These are phyloP conservation scores for Agaricus blazei DNA, from an alignment of 768 basidiomycete genomes.

Conservation along the genomic window DNA sequence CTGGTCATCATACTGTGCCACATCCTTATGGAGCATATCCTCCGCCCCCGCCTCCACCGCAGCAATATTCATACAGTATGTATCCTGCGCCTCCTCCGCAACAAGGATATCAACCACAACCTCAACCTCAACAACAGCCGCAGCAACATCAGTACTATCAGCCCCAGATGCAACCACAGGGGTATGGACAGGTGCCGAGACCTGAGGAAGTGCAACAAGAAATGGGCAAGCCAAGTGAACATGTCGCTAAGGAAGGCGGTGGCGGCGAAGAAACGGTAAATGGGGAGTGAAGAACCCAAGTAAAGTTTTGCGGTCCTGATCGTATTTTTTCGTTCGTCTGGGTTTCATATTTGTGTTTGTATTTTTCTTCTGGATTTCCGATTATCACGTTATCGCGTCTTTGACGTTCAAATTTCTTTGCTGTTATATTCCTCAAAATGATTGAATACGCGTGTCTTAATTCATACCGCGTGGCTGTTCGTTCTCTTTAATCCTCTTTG, in stretches of 20 bases:
- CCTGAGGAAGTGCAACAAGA: not conserved
- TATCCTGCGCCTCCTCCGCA: not conserved
- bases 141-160: not conserved
- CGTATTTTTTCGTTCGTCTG: not conserved
- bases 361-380: too few species aligned
- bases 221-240: not conserved
- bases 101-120: not conserved
- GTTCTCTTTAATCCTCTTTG: too few species aligned
- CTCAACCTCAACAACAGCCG: not conserved
- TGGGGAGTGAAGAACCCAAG: not conserved
- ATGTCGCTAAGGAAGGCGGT: not conserved
- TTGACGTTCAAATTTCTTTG: too few species aligned
- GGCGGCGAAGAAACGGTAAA: not conserved
- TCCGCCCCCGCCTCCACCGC: slow-evolving; percentile 6
- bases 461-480: too few species aligned
- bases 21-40: slow-evolving; percentile 6
- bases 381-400: too few species aligned
- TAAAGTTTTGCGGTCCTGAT: not conserved
- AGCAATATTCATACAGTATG: slow-evolving; percentile 1
- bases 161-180: not conserved
- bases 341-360: not conserved
- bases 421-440: too few species aligned
- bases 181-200: not conserved
- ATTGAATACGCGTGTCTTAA: too few species aligned
- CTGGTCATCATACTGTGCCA: slow-evolving; percentile 5